These are phyloP conservation scores for Endogone sp. DNA, from an alignment of 192 early-diverging fungal genomes.

Conservation along the genomic window DNA sequence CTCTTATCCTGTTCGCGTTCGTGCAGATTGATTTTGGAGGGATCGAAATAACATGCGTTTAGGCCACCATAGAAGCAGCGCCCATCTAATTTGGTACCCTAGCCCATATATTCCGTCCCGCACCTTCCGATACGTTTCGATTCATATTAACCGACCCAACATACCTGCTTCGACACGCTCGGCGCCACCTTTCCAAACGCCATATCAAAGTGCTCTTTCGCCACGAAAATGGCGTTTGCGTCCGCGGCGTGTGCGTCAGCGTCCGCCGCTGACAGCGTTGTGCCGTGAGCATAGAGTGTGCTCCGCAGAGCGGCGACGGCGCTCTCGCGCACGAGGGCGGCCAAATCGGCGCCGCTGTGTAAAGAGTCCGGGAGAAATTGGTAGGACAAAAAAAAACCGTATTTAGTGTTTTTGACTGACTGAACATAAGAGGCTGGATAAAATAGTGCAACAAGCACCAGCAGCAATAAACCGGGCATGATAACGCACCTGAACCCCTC, in stretches of 20 bases:
- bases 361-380: not conserved
- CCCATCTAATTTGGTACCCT: no score
- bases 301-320: conserved; percentile 77
- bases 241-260: conserved; percentile 5
- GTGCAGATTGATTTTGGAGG: not conserved
- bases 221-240: conserved; percentile 48
- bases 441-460: not conserved
- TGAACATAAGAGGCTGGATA: not conserved
- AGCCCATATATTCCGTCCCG: no score
- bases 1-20: conserved; percentile 23
- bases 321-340: conserved; percentile 72
- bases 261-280: conserved; percentile 16
- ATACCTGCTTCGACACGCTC: conserved; percentile 61
- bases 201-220: conserved; percentile 63
- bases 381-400: no score
- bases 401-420: no score
- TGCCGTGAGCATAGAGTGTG: conserved; percentile 42
- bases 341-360: conserved; percentile 70
- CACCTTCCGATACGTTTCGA: no score
- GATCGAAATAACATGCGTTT: no score
- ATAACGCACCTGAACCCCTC: conserved; percentile 48
- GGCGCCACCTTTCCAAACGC: conserved; percentile 80
- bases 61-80: no score
- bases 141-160: not conserved
- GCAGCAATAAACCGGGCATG: not conserved